These are phyloP conservation scores for Diaporthe sp. DNA, from an alignment of 2,329 filamentous ascomycete species.

Conservation along the genomic window DNA sequence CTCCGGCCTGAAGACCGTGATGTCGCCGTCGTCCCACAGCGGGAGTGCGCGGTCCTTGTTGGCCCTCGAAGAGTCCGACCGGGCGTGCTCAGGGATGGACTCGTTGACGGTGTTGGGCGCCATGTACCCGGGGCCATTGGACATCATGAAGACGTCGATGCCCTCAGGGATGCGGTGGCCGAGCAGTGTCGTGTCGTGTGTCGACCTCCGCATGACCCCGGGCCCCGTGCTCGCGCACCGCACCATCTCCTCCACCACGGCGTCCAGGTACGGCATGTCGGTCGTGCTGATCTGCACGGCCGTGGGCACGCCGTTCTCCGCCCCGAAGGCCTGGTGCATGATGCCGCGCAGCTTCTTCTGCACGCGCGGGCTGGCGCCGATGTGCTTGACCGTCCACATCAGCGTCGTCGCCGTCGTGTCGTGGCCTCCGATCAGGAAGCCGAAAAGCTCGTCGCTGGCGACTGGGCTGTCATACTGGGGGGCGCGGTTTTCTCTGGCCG, in stretches of 20 bases:
- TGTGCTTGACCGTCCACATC: constrained; percentile 57
- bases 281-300: constrained; percentile 51
- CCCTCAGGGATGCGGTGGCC: constrained; percentile 57
- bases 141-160: constrained; percentile 59
- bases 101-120: constrained; percentile 20
- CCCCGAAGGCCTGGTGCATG: constrained; percentile 53
- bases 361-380: constrained; percentile 55
- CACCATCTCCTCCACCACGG: constrained; percentile 61
- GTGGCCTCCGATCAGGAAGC: constrained; percentile 58
- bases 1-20: constrained; percentile 35
- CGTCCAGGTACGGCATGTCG: constrained; percentile 59
- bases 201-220: constrained; percentile 58
- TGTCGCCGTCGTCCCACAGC: constrained; percentile 20
- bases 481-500: constrained; percentile 26
- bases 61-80: constrained; percentile 11
- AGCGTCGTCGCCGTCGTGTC: constrained; percentile 60
- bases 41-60: background rate
- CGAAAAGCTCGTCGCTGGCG: constrained; percentile 55
- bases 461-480: constrained; percentile 32
- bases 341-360: constrained; percentile 56
- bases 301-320: constrained; percentile 51
- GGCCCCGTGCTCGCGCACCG: constrained; percentile 61
- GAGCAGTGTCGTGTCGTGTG: constrained; percentile 55
- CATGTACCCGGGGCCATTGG: constrained; percentile 48
- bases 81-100: constrained; percentile 12